Evolutionary conservation across 345 rosid species (phyloP).

Genomic region (Brassica carinata): DNA sequence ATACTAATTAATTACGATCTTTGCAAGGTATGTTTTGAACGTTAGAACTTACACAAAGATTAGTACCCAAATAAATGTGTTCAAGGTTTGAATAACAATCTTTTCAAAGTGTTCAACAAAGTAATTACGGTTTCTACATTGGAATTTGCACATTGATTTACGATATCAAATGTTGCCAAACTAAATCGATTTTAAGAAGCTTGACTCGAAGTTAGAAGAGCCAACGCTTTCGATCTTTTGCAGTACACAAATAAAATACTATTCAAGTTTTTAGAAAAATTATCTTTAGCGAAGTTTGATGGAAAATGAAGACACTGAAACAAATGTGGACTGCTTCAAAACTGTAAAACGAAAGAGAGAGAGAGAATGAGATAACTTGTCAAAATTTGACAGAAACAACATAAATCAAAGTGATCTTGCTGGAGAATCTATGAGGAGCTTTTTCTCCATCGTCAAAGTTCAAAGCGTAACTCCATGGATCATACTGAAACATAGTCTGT

Average conservation of each 20-base stretch:
- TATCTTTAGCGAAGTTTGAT: neutral
- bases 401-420: constrained; percentile 42
- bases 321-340: constrained; percentile 20
- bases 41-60: constrained; percentile 9
- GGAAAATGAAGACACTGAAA: constrained; percentile 16
- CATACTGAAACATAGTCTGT: constrained; percentile 72
- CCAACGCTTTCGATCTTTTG: neutral
- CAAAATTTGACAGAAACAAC: constrained; percentile 49
- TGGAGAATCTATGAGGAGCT: constrained; percentile 17
- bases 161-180: neutral
- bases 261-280: neutral
- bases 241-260: constrained; percentile 1
- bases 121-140: neutral
- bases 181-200: neutral
- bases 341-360: constrained; percentile 13
- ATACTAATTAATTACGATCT: neutral
- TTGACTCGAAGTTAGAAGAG: neutral
- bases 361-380: neutral
- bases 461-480: constrained; percentile 85
- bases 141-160: constrained; percentile 7
- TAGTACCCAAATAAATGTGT: constrained; percentile 4
- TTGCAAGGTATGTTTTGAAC: neutral
- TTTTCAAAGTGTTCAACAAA: constrained; percentile 23
- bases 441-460: constrained; percentile 74
- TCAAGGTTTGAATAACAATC: neutral